Evolutionary conservation across 805 yeast species (phyloP), one percentile per base, ranked within the genome.

Genomic region (Kockiozyma suomiensis): DNA sequence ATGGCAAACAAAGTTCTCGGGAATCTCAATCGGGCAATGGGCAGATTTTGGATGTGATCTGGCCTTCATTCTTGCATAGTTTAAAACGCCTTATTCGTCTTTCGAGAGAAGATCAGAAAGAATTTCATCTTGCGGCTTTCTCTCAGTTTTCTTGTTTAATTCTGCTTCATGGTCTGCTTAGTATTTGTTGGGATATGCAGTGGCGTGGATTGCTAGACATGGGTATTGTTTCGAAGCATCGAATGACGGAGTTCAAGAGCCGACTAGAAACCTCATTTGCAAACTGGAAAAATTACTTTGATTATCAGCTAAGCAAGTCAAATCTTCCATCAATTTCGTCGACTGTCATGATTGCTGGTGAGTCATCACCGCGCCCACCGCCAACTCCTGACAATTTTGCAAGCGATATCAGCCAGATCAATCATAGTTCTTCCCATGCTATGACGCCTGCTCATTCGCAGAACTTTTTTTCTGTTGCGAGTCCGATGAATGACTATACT

Each of bases 81-180:
- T 42, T 66, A 19, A 58, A 66, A 37, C 58, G 66, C 3, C 33
- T 62, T 21, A 62, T 62, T 15, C 60, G 66, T 1, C 54, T 48
- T n/a, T 56, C 66, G 19, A 28, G 33, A 15, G 59, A 52, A 8
- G 61, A 59, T 35, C 62, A 52, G 50, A 62, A 56, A 26, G 59
- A 56, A 33, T 58, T 54, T 35, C 61, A 62, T 28, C 55, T 53
- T 17, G 55, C 64, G 6, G 53, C 38, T 8, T 43, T 58, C 23
- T 73, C 78, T 4, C 76, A 72, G 55, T 77, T 72, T 59, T 72
- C 78, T 3, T 65, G 80, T 41, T 69, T 67, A n/a, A 71, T 77
- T 25, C 64, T 77, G 30, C 67, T 77, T 6, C 78, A 76, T 61
- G 80, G 80, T 0, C 59, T 75, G 28, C 66, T 75, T 42, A 67